Conservation (phyloP, 2,329 filamentous ascomycete genomes). For the Aspergillus piperis region DNA sequence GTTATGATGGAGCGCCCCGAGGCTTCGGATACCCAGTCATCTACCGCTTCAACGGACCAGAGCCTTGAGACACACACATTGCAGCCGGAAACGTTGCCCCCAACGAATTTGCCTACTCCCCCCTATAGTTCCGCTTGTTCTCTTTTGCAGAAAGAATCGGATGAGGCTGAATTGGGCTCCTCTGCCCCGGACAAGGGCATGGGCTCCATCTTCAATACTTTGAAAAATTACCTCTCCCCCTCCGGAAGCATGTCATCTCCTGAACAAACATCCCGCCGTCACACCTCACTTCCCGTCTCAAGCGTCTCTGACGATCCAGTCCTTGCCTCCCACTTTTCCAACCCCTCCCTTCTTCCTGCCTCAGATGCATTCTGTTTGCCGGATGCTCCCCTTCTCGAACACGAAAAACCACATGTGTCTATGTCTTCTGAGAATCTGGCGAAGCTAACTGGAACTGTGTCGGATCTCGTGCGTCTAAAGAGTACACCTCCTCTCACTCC, state of each 20-base stretch:
- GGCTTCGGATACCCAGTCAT: constrained; percentile 31
- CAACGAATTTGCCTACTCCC: constrained; percentile 45
- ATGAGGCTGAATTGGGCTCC: constrained; percentile 43
- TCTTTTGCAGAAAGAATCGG: constrained; percentile 46
- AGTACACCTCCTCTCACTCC: constrained; percentile 90
- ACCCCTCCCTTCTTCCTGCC: constrained; percentile 59
- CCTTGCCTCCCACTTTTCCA: constrained; percentile 69
- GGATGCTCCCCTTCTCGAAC: constrained; percentile 55
- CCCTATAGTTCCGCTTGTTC: constrained; percentile 47
- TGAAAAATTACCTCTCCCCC: constrained; percentile 49
- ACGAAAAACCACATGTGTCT: constrained; percentile 44
- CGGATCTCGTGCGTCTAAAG: constrained; percentile 66
- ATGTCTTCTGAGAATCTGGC: constrained; percentile 47
- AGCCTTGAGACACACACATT: constrained; percentile 27
- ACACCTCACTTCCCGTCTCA: constrained; percentile 60
- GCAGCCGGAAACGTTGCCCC: constrained; percentile 33
- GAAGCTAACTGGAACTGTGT: constrained; percentile 81
- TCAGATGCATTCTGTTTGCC: constrained; percentile 49
- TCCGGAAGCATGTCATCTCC: constrained; percentile 31
- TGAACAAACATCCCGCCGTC: constrained; percentile 44
- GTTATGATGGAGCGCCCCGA: constrained; percentile 45
- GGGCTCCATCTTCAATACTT: constrained; percentile 45
- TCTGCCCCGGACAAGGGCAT: constrained; percentile 41
- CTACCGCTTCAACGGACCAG: constrained; percentile 29
- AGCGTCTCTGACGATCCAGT: constrained; percentile 66